Conservation (phyloP, 2,329 filamentous ascomycete species). For the Hirsutella minnesotensis region DNA sequence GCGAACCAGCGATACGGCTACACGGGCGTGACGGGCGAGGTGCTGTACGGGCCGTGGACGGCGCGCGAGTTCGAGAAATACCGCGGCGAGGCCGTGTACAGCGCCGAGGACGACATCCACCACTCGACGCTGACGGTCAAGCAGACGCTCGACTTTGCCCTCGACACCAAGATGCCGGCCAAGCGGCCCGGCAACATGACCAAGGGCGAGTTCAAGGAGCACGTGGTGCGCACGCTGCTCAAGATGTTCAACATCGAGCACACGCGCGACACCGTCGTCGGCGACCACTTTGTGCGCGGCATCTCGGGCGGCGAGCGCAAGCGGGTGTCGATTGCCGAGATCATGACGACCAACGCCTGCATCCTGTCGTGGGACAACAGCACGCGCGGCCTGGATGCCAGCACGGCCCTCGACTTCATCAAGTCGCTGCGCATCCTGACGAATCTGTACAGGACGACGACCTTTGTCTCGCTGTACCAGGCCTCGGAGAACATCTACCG, state of each 20-base stretch:
- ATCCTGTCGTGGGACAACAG: slow-evolving; percentile 68
- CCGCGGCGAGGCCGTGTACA: slow-evolving; percentile 75
- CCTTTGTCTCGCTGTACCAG: slow-evolving; percentile 79
- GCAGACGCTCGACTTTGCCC: slow-evolving; percentile 74
- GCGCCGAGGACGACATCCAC: slow-evolving; percentile 69
- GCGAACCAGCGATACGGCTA: slow-evolving; percentile 52
- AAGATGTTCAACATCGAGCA: slow-evolving; percentile 95
- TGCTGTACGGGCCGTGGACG: slow-evolving; percentile 64
- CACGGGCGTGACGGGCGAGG: slow-evolving; percentile 50
- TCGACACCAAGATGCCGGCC: slow-evolving; percentile 74
- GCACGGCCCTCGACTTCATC: slow-evolving; percentile 53
- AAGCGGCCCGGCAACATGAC: slow-evolving; percentile 65
- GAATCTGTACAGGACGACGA: slow-evolving; percentile 72
- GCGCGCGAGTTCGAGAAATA: slow-evolving; percentile 62
- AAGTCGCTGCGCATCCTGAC: slow-evolving; percentile 69
- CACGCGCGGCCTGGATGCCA: slow-evolving; percentile 57
- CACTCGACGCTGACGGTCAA: slow-evolving; percentile 77
- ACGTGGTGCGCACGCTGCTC: slow-evolving; percentile 61
- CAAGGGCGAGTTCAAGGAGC: slow-evolving; percentile 63
- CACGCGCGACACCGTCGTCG: slow-evolving; percentile 73
- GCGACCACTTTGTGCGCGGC: slow-evolving; percentile 69
- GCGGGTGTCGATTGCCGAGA: slow-evolving; percentile 72
- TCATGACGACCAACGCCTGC: slow-evolving; percentile 63
- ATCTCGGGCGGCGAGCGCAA: slow-evolving; percentile 71
- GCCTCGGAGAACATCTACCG: slow-evolving; percentile 72